These are phyloP conservation scores for Leptographium procerum DNA, from an alignment of 2,329 filamentous ascomycete species.

Conservation along the genomic window DNA sequence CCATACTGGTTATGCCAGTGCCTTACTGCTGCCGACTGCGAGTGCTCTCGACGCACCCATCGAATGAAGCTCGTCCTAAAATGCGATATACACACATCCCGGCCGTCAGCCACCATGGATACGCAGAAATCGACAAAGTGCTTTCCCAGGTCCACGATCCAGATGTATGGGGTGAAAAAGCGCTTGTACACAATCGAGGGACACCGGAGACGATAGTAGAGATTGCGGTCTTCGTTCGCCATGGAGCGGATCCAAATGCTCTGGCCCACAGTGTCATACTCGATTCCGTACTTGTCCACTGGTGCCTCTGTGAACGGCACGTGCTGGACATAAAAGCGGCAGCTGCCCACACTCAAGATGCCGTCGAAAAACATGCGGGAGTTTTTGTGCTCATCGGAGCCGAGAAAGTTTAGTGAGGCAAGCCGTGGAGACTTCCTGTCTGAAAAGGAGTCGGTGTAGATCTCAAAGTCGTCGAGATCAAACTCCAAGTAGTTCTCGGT, in stretches of 20 bases:
- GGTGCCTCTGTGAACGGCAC: conserved; percentile 48
- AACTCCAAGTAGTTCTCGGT: conserved; percentile 32
- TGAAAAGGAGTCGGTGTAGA: conserved; percentile 41
- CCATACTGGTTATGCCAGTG: conserved; percentile 42
- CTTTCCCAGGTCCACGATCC: conserved; percentile 61
- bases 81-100: conserved; percentile 34
- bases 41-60: conserved; percentile 43
- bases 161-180: conserved; percentile 54
- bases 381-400: conserved; percentile 22
- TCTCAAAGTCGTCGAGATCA: conserved; percentile 43
- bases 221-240: conserved; percentile 23
- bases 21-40: conserved; percentile 27
- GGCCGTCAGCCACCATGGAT: conserved; percentile 17
- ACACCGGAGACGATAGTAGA: conserved; percentile 53
- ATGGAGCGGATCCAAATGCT: conserved; percentile 55
- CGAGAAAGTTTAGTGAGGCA: conserved; percentile 40
- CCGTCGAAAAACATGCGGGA: conserved; percentile 48
- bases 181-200: conserved; percentile 50
- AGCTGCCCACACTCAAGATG: conserved; percentile 32
- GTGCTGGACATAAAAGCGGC: conserved; percentile 37
- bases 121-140: conserved; percentile 58
- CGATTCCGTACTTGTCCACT: conserved; percentile 53
- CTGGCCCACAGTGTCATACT: conserved; percentile 33
- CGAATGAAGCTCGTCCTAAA: conserved; percentile 46
- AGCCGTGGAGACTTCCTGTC: conserved; percentile 34